Conservation (phyloP, 495 filamentous ascomycete genomes). For the Apodospora peruviana region DNA sequence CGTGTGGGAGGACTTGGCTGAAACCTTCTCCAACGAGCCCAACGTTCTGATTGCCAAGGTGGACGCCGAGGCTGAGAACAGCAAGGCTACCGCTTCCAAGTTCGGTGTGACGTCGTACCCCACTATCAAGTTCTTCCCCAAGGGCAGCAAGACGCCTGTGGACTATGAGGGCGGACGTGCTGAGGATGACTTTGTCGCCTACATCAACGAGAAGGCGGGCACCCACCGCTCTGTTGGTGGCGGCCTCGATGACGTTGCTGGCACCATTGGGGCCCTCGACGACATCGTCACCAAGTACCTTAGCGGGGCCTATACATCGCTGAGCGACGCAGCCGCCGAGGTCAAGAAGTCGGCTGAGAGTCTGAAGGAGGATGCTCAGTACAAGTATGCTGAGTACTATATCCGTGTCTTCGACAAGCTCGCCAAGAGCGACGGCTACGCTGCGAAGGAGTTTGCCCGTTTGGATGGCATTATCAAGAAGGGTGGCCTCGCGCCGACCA, state of each 20-base stretch:
- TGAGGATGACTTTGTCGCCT: conserved; percentile 71
- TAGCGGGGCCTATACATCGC: conserved; percentile 47
- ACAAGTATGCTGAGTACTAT: conserved; percentile 90
- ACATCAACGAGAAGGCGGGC: conserved; percentile 84
- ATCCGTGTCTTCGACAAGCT: conserved; percentile 85
- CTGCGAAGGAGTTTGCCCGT: conserved; percentile 77
- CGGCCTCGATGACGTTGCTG: conserved; percentile 70
- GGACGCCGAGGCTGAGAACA: conserved; percentile 81
- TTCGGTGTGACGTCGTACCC: conserved; percentile 83
- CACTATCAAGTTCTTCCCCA: conserved; percentile 97
- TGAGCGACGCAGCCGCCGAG: conserved; percentile 57
- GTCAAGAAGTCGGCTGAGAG: conserved; percentile 62
- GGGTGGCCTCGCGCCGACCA: conserved; percentile 77
- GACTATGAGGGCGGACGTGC: conserved; percentile 72
- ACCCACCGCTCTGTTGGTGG: conserved; percentile 83
- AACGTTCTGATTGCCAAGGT: conserved; percentile 87
- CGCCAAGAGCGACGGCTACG: conserved; percentile 66
- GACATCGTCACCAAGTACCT: conserved; percentile 62
- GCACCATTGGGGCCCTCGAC: conserved; percentile 76
- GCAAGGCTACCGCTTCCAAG: conserved; percentile 68
- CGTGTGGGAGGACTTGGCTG: conserved; percentile 80
- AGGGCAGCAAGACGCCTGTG: conserved; percentile 68
- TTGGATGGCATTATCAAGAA: conserved; percentile 76
- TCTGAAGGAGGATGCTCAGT: conserved; percentile 53
- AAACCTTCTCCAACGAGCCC: conserved; percentile 72